These are phyloP conservation scores for Calonectria leucothoes DNA, from an alignment of 2,329 filamentous ascomycete species.

Conservation along the genomic window DNA sequence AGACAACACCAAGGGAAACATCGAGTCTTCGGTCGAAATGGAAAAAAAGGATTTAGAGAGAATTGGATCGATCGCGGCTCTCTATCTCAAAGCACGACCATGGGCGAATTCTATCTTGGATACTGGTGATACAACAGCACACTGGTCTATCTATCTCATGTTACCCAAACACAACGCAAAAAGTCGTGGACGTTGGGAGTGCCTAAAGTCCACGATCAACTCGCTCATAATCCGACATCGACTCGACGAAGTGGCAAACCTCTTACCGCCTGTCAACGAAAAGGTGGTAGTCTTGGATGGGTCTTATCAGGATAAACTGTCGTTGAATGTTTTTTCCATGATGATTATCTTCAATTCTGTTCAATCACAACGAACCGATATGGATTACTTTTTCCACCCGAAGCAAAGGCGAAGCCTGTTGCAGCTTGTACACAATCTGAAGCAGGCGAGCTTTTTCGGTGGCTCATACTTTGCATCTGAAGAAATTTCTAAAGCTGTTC, in stretches of 20 bases:
- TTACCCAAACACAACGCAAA: slow-evolving; percentile 63
- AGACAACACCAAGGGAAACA: slow-evolving; percentile 35
- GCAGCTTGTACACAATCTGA: slow-evolving; percentile 79
- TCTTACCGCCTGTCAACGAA: slow-evolving; percentile 79
- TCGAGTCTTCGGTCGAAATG: slow-evolving; percentile 56
- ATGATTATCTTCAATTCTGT: slow-evolving; percentile 88
- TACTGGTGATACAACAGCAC: slow-evolving; percentile 67
- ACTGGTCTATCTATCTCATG: slow-evolving; percentile 81
- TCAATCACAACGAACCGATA: slow-evolving; percentile 84
- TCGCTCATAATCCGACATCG: slow-evolving; percentile 85
- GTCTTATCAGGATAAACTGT: slow-evolving; percentile 85
- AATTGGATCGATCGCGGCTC: slow-evolving; percentile 71
- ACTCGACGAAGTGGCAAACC: slow-evolving; percentile 75
- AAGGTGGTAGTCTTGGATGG: slow-evolving; percentile 80
- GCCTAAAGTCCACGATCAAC: slow-evolving; percentile 77
- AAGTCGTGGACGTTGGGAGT: slow-evolving; percentile 68
- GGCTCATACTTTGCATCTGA: slow-evolving; percentile 78
- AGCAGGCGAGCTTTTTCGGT: slow-evolving; percentile 86
- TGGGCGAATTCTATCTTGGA: slow-evolving; percentile 75
- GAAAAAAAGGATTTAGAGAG: slow-evolving; percentile 75
- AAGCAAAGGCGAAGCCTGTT: slow-evolving; percentile 75
- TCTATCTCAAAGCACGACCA: slow-evolving; percentile 81
- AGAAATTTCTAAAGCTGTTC: slow-evolving; percentile 73
- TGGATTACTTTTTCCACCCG: slow-evolving; percentile 90
- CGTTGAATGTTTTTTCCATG: slow-evolving; percentile 86